These are phyloP conservation scores for Trichoderma sp. DNA, from an alignment of 2,329 filamentous ascomycete species.

Conservation along the genomic window DNA sequence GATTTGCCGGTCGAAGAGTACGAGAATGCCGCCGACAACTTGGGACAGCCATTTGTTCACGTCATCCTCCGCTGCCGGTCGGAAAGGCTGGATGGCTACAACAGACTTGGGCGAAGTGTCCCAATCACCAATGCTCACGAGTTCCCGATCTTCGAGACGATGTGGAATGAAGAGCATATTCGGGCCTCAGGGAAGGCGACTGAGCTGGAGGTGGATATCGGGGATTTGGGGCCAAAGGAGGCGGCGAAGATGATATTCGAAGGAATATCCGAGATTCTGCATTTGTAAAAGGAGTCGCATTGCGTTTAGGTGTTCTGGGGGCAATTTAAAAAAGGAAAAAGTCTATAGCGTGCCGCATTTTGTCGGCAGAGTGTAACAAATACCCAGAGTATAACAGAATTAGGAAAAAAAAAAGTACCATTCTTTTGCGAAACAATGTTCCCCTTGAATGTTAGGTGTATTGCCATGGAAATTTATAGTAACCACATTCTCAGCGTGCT, in stretches of 20 bases:
- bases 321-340: neutral
- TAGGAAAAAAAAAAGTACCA: too few species aligned
- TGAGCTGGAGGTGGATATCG: neutral
- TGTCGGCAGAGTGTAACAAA: neutral
- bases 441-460: too few species aligned
- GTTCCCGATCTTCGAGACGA: neutral
- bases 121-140: neutral
- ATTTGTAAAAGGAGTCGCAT: neutral
- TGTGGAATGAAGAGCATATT: neutral
- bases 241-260: neutral
- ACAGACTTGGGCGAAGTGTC: neutral
- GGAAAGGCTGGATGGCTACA: neutral
- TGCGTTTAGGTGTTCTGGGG: neutral
- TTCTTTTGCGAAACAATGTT: too few species aligned
- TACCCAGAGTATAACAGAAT: too few species aligned
- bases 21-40: neutral
- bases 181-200: neutral
- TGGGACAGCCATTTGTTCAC: neutral
- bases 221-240: neutral
- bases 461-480: too few species aligned
- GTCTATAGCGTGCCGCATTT: neutral
- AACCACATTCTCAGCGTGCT: too few species aligned
- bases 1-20: neutral
- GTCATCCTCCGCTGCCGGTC: neutral
- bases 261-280: neutral